Evolutionary conservation across 1,139 yeast species (phyloP).

Genomic region (Geotrichum restrictum): DNA sequence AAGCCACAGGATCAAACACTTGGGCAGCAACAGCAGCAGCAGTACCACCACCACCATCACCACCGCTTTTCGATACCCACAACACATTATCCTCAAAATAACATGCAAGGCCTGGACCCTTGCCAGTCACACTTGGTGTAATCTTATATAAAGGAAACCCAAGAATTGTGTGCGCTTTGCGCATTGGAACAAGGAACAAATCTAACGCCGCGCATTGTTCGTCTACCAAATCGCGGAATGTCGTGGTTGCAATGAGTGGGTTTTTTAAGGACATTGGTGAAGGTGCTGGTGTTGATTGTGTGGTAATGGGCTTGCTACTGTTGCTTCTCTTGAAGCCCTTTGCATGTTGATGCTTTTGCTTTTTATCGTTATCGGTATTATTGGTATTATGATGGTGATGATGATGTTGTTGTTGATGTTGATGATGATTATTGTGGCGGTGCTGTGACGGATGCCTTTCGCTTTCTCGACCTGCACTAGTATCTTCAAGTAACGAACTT

Average conservation of each 20-base stretch:
- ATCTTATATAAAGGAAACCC: constrained; percentile 42
- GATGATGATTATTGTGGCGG: background rate
- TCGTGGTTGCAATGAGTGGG: constrained; percentile 21
- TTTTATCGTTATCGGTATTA: too few species aligned
- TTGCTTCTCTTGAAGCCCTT: too few species aligned
- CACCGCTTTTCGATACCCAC: constrained; percentile 40
- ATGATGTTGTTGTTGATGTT: background rate
- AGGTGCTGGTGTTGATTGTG: background rate
- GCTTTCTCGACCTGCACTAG: background rate
- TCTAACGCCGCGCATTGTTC: constrained; percentile 42
- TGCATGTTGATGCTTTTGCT: background rate
- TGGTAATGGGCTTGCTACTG: background rate
- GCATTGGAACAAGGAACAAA: constrained; percentile 38
- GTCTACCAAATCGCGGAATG: constrained; percentile 47
- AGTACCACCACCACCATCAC: too few species aligned
- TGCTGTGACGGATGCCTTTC: background rate
- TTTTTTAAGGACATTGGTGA: constrained; percentile 19
- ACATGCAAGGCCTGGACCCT: constrained; percentile 34
- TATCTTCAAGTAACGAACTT: background rate
- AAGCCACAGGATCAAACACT: constrained; percentile 29
- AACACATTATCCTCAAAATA: constrained; percentile 48
- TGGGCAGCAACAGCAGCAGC: constrained; percentile 22
- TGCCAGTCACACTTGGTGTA: constrained; percentile 34
- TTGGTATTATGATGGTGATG: background rate
- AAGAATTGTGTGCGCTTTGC: constrained; percentile 35